Conservation (phyloP, 1,284 basidiomycete species). For the Coniferiporia sulphurascens region DNA sequence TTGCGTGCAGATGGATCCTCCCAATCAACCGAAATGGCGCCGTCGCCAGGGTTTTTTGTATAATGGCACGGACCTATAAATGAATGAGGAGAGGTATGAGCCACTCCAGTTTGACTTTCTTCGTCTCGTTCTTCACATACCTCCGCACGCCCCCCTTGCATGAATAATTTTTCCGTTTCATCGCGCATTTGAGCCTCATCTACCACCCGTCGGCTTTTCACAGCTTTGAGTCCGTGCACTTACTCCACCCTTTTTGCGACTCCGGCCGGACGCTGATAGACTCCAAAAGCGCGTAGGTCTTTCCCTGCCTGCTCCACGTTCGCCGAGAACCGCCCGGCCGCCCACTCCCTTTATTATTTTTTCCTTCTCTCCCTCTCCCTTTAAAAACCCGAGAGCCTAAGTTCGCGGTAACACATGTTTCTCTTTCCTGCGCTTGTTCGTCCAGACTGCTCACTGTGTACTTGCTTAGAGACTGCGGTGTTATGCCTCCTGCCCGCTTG, state of each 20-base stretch:
- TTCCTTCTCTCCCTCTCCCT: not conserved
- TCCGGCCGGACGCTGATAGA: not conserved
- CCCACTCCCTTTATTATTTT: slow-evolving; percentile 1
- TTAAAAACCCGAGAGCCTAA: not conserved
- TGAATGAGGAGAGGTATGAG: slow-evolving; percentile 1
- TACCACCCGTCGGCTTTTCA: not conserved
- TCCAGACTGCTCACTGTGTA: not conserved
- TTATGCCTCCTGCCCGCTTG: slow-evolving; percentile 16
- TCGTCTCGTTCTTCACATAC: slow-evolving; percentile 10
- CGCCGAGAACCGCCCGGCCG: slow-evolving; percentile 11
- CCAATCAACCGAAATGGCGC: slow-evolving; percentile 8
- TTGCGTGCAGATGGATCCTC: not conserved
- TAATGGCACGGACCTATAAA: slow-evolving; percentile 6
- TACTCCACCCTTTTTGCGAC: slow-evolving; percentile 2
- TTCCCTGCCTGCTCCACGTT: not conserved
- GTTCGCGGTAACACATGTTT: slow-evolving; percentile 3
- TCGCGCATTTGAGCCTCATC: not conserved
- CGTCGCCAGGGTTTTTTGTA: slow-evolving; percentile 3
- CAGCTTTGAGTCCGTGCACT: slow-evolving; percentile 1
- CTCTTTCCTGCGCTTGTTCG: not conserved
- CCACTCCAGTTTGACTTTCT: slow-evolving; percentile 1
- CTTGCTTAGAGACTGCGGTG: slow-evolving; percentile 7
- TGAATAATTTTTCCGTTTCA: slow-evolving; percentile 8
- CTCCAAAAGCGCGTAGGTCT: not conserved
- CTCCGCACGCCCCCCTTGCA: not conserved